These are phyloP conservation scores for Aspergillus cejpii DNA, from an alignment of 2,329 filamentous ascomycete species.

Conservation along the genomic window DNA sequence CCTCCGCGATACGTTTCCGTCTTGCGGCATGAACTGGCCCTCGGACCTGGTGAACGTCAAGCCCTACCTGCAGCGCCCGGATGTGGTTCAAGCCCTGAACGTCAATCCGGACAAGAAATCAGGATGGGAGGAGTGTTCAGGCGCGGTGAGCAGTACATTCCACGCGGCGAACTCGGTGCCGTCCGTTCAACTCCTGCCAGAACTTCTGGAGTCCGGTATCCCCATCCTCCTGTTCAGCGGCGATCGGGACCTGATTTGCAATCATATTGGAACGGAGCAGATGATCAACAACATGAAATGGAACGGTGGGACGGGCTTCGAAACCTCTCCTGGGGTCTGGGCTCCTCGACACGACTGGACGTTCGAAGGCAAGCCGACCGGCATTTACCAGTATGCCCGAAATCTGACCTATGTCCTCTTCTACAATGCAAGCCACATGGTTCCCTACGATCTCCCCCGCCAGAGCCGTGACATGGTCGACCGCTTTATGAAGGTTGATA, in stretches of 20 bases:
- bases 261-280: constrained; percentile 87
- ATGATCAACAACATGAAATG: constrained; percentile 85
- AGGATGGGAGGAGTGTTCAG: constrained; percentile 87
- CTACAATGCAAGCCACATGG: constrained; percentile 96
- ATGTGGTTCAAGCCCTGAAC: constrained; percentile 74
- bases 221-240: constrained; percentile 86
- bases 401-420: constrained; percentile 95
- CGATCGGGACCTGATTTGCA: constrained; percentile 91
- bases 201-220: constrained; percentile 63
- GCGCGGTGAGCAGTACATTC: constrained; percentile 68
- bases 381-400: constrained; percentile 88
- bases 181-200: constrained; percentile 67
- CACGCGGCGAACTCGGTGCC: constrained; percentile 63
- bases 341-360: constrained; percentile 91
- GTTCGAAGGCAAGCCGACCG: constrained; percentile 80
- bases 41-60: constrained; percentile 71
- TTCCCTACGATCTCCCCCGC: constrained; percentile 85
- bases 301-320: constrained; percentile 88
- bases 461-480: constrained; percentile 93
- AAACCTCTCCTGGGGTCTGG: constrained; percentile 76
- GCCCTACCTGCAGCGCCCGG: constrained; percentile 75
- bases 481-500: constrained; percentile 89
- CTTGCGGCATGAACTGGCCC: constrained; percentile 97
- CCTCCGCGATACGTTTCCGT: constrained; percentile 68
- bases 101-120: constrained; percentile 73